Evolutionary conservation across 306 rosid genomes (phyloP), one percentile per base, ranked within the genome.

Genomic region (Sechiopsis laciniata): DNA sequence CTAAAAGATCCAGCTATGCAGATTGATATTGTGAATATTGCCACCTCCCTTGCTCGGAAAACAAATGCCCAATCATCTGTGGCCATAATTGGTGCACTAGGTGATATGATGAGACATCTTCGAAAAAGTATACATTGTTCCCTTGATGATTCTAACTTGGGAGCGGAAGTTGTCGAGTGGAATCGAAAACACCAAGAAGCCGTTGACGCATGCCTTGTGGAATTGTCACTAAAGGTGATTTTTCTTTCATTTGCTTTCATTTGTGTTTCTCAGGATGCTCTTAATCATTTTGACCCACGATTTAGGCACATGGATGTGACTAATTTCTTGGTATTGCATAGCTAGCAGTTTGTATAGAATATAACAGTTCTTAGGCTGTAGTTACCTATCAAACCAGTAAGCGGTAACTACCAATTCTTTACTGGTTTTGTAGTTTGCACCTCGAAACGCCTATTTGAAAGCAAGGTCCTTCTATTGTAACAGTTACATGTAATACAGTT

Each of bases 31-130:
- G 83, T 89, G 67, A 86, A 83, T 78, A 94, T 89, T 54, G 83
- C 92, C 57, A 82, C 95, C 82, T 80, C 90, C 11, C 96, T 94
- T 83, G 83, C 88, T 72, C 84, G 82, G 76, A 78, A 84, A 79
- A 85, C 89, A 74, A 89, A 86, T 80, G 82, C 87, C 24, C 85
- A 88, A 84, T 84, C 95, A 55, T 89, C 99, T 75, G 87, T 89
- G 32, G 87, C 96, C 71, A 83, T 89, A 72, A 67, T 88, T 46
- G 88, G 90, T 73, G 92, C 95, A 55, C 55, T 88, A 46, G 83
- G 99, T 77, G 99, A 94, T 80, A 78, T 87, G 82, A 84, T 91
- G 87, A 88, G 96, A 79, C 96, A 89, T 87, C 81, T 94, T 72
- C 84, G 99, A 76, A 91, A 89, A 78, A 82, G 87, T 78, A 85